Evolutionary conservation across 2,329 filamentous ascomycete species (phyloP).

Genomic region (Dryadomyces quercivorus): DNA sequence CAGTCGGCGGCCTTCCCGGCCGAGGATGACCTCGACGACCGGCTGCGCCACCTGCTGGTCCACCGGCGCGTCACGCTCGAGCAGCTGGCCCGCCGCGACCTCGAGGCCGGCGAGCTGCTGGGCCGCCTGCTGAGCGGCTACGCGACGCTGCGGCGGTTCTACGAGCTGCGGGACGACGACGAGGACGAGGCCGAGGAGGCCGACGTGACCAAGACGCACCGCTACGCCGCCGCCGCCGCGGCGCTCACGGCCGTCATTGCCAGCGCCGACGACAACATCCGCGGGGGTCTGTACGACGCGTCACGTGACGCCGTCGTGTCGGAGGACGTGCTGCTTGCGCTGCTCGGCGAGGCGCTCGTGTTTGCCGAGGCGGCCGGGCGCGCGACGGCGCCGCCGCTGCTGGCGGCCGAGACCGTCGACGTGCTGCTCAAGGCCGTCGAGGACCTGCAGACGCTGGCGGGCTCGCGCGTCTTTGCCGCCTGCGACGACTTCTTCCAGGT

Average conservation of each 20-base stretch:
- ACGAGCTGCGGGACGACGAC: conserved; percentile 62
- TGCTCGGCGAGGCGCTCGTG: conserved; percentile 73
- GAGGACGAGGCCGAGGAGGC: background rate
- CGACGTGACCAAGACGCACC: conserved; percentile 45
- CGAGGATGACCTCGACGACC: conserved; percentile 56
- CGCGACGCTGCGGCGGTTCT: conserved; percentile 80
- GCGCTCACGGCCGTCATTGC: conserved; percentile 74
- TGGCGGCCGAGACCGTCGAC: conserved; percentile 63
- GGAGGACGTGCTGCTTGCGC: conserved; percentile 71
- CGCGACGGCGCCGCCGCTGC: conserved; percentile 14
- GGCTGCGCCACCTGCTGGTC: conserved; percentile 56
- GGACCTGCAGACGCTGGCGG: conserved; percentile 60
- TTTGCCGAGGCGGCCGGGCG: conserved; percentile 36
- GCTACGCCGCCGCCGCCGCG: conserved; percentile 58
- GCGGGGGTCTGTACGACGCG: conserved; percentile 78
- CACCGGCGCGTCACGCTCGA: conserved; percentile 62
- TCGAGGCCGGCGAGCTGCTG: conserved; percentile 71
- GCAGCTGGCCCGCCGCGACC: conserved; percentile 59
- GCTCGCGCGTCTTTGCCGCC: conserved; percentile 56
- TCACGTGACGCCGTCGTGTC: conserved; percentile 71
- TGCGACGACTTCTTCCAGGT: conserved; percentile 70
- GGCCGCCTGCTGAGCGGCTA: conserved; percentile 85
- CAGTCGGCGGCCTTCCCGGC: conserved; percentile 74
- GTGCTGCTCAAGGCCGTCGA: conserved; percentile 65
- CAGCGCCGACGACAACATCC: conserved; percentile 80